A percentile compares a stretch with the other conserved stretches of the same genome.
phyloP scores from a whole-genome alignment of 306 rosid genomes.

The Quercus variabilis region DNA sequence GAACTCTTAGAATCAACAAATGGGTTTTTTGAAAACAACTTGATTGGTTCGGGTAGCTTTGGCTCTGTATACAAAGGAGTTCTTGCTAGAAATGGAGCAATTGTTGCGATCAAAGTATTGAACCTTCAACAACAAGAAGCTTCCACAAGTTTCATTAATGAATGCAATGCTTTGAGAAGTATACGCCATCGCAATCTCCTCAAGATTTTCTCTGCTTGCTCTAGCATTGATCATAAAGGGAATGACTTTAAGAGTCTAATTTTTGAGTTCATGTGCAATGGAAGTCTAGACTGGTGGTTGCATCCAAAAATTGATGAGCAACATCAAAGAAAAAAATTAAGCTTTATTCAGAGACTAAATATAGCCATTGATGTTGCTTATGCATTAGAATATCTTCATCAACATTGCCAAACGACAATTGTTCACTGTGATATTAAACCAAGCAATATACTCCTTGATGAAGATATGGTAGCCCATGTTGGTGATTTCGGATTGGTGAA shows the following conservation, averaged over 20 bases:
- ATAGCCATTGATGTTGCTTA: constrained; percentile 43
- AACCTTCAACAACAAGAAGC: no score
- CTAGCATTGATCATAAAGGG: constrained; percentile 29
- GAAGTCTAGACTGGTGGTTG: constrained; percentile 35
- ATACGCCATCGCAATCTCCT: constrained; percentile 28
- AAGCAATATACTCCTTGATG: constrained; percentile 39
- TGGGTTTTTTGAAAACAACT: no score
- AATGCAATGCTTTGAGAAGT: constrained; percentile 28
- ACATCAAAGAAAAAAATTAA: background rate
- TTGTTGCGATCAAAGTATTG: no score
- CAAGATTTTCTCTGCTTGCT: constrained; percentile 25
- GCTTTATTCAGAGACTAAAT: constrained; percentile 11
- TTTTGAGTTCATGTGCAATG: constrained; percentile 36
- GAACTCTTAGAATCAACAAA: no score
- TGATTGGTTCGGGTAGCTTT: no score
- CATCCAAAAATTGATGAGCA: background rate
- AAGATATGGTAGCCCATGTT: constrained; percentile 29
- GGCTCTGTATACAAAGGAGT: no score
- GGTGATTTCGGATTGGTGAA: constrained; percentile 51
- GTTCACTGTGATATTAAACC: constrained; percentile 52
- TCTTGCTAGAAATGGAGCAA: no score
- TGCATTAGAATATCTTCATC: constrained; percentile 41
- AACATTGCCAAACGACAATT: constrained; percentile 19
- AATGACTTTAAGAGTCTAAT: constrained; percentile 30
- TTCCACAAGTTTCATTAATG: background rate